Evolutionary conservation across 495 filamentous ascomycete genomes (phyloP).

Genomic region (Sporormia fimetaria): DNA sequence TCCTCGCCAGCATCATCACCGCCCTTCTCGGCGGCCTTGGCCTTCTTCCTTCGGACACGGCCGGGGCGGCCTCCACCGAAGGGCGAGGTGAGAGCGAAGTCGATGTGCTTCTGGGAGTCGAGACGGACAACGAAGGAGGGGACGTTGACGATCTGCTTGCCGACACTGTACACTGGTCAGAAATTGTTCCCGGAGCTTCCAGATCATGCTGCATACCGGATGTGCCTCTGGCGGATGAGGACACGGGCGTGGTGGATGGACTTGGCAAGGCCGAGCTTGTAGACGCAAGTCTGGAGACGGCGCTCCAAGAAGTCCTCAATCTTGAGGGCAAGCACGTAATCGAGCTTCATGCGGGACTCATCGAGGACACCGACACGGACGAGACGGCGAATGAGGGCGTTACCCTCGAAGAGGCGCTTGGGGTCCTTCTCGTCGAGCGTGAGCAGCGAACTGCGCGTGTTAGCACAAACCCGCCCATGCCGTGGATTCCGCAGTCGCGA

Average conservation of each 20-base stretch:
- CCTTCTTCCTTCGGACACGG: conserved; percentile 98
- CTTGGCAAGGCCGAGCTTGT: conserved; percentile 99
- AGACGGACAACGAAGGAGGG: conserved; percentile 98
- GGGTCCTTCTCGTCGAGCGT: conserved; percentile 99
- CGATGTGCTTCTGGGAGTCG: conserved; percentile 99
- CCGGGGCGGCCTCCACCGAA: conserved; percentile 95
- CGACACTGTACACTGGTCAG: conserved; percentile 46
- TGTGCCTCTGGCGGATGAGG: conserved; percentile 96
- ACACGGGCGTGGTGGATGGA: conserved; percentile 99
- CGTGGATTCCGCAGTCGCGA: neutral
- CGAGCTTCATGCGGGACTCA: conserved; percentile 99
- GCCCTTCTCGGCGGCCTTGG: conserved; percentile 83
- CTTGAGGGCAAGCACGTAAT: conserved; percentile 99
- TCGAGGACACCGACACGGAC: conserved; percentile 99
- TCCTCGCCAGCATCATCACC: conserved; percentile 75
- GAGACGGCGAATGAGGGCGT: conserved; percentile 98
- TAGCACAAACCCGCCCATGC: conserved; percentile 1
- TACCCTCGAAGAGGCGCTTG: conserved; percentile 99
- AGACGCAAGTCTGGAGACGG: conserved; percentile 97
- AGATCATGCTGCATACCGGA: conserved; percentile 47
- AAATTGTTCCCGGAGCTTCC: neutral
- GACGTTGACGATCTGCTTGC: conserved; percentile 99
- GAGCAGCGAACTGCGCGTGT: conserved; percentile 73
- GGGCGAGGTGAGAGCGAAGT: conserved; percentile 94
- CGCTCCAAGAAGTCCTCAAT: conserved; percentile 99